phyloP scores from a whole-genome alignment of 2,329 filamentous ascomycete genomes.

The Chalaropsis ovoidea region DNA sequence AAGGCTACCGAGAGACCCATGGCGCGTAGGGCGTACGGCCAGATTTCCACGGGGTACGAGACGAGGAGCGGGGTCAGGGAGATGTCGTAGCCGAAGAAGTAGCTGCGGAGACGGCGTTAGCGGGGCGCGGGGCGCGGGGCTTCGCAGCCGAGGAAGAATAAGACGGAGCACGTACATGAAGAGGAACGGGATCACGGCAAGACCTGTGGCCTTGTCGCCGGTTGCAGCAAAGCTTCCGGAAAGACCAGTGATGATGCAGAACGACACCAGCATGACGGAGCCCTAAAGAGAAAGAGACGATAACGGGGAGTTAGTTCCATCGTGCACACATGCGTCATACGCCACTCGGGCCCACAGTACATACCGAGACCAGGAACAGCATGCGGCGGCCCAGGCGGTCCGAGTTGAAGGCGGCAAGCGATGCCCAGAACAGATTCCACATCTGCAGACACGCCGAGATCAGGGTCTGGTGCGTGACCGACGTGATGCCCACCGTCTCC shows the following conservation, averaged over 20 bases:
- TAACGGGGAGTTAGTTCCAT: slow-evolving; percentile 4
- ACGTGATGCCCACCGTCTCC: slow-evolving; percentile 38
- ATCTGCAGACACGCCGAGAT: slow-evolving; percentile 21
- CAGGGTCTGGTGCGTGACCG: slow-evolving; percentile 36
- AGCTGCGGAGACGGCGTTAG: slow-evolving; percentile 9
- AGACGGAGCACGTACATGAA: slow-evolving; percentile 39
- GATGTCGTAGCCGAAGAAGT: slow-evolving; percentile 25
- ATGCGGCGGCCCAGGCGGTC: slow-evolving; percentile 40
- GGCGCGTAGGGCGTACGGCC: slow-evolving; percentile 47
- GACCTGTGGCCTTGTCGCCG: slow-evolving; percentile 32
- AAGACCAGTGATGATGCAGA: slow-evolving; percentile 43
- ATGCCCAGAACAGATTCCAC: slow-evolving; percentile 39
- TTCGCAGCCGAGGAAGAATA: background rate
- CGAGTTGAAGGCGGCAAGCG: slow-evolving; percentile 36
- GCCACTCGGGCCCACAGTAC: background rate
- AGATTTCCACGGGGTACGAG: slow-evolving; percentile 49
- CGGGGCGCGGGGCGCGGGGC: background rate
- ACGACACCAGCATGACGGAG: slow-evolving; percentile 39
- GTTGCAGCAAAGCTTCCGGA: slow-evolving; percentile 33
- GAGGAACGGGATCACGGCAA: slow-evolving; percentile 46
- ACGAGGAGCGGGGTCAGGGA: slow-evolving; percentile 34
- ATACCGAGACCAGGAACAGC: slow-evolving; percentile 45
- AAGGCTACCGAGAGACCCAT: slow-evolving; percentile 51
- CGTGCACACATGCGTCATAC: too few relatives aligned
- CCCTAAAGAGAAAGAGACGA: slow-evolving; percentile 32